Percentiles rank a stretch among this genome's conserved stretches.
Conservation (phyloP, 306 rosid species). For the Hippophae gyantsensis region DNA sequence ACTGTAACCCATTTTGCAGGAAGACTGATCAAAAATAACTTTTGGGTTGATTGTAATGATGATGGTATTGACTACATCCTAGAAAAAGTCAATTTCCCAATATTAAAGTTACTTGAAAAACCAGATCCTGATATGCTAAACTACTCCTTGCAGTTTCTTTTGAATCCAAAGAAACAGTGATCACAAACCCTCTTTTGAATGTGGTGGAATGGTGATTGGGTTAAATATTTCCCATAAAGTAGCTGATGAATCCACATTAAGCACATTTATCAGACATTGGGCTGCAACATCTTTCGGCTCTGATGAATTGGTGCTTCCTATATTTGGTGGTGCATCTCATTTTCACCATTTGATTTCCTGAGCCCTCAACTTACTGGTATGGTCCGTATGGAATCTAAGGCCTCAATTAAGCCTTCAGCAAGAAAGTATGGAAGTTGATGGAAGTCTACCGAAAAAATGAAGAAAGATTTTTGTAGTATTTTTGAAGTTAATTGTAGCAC, state of each 20-base stretch:
- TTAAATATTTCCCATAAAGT: constrained; percentile 13
- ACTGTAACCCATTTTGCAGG: constrained; percentile 12
- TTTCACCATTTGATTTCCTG: not conserved
- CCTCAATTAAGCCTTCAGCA: constrained; percentile 11
- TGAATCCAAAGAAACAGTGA: not conserved
- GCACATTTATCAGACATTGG: constrained; percentile 12
- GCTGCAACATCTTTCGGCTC: not conserved
- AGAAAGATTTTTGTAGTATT: too few species aligned
- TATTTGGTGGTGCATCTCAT: constrained; percentile 18
- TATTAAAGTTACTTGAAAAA: not conserved
- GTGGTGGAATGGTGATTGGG: constrained; percentile 13
- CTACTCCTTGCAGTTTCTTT: constrained; percentile 9
- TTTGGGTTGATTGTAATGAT: constrained; percentile 11
- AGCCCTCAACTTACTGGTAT: not conserved
- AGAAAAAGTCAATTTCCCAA: constrained; percentile 1
- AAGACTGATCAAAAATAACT: not conserved
- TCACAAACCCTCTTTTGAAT: not conserved
- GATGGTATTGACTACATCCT: constrained; percentile 7
- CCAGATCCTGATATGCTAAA: constrained; percentile 1
- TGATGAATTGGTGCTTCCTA: not conserved
- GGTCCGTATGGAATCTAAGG: not conserved
- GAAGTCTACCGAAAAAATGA: too few species aligned
- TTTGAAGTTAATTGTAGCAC: too few species aligned
- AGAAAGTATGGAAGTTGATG: constrained; percentile 13
- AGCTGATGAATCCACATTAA: not conserved